A percentile compares a stretch with the other conserved stretches of the same genome.
Conservation (phyloP, 352 stramenopile species). For the Globisporangium okanoganense region DNA sequence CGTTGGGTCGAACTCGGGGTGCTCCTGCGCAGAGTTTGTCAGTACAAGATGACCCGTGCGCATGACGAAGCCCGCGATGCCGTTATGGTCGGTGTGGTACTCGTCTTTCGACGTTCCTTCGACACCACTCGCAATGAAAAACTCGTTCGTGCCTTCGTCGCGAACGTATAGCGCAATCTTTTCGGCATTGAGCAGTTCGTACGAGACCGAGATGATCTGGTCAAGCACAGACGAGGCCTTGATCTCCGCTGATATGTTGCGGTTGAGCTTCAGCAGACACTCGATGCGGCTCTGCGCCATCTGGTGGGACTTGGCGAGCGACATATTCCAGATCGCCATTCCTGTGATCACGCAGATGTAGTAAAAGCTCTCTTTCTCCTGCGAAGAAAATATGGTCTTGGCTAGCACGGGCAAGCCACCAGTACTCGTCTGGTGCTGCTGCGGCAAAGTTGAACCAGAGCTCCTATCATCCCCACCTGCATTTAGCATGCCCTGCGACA, state of each 20-base stretch:
- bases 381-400: constrained; percentile 24
- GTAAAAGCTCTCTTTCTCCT: constrained; percentile 35
- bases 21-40: constrained; percentile 26
- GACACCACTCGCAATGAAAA: constrained; percentile 22
- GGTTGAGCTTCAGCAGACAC: constrained; percentile 31
- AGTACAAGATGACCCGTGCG: constrained; percentile 29
- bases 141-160: constrained; percentile 27
- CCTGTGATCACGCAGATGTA: constrained; percentile 39
- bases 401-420: constrained; percentile 2
- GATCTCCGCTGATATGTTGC: constrained; percentile 32
- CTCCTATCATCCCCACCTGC: neutral
- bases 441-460: neutral
- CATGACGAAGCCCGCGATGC: constrained; percentile 27
- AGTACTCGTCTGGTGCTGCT: neutral
- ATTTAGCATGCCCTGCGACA: constrained; percentile 9
- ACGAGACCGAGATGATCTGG: constrained; percentile 40
- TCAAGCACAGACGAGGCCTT: constrained; percentile 29
- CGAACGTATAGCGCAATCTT: constrained; percentile 31
- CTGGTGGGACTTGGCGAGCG: constrained; percentile 27
- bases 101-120: constrained; percentile 20
- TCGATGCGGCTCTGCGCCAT: constrained; percentile 33
- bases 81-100: constrained; percentile 33
- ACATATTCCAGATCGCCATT: constrained; percentile 39
- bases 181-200: constrained; percentile 32
- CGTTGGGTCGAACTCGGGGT: constrained; percentile 25